Percentiles rank a stretch among this genome's conserved stretches.
Evolutionary conservation across 441 rosid species (phyloP).

Genomic region (Omphalea diandra): DNA sequence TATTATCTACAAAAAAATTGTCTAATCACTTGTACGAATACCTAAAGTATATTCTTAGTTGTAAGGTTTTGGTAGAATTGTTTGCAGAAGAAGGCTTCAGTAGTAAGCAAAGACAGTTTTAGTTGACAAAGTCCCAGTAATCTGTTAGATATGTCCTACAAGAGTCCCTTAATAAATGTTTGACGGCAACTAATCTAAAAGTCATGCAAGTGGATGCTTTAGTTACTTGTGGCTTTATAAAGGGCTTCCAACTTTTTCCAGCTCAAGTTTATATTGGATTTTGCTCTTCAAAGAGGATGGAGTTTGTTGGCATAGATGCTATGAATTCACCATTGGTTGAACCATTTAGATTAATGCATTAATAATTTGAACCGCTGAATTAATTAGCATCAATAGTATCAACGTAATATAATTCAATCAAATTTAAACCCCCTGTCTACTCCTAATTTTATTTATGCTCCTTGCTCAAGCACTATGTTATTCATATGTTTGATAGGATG

Average conservation of each 20-base stretch:
- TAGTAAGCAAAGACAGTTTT: neutral
- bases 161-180: neutral
- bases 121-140: neutral
- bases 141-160: neutral
- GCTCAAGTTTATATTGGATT: neutral
- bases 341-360: neutral
- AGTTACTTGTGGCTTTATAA: neutral
- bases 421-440: neutral
- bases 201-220: neutral
- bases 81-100: neutral
- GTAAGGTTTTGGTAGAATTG: neutral
- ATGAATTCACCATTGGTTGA: neutral
- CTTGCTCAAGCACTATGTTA: constrained; percentile 5
- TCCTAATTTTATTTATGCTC: neutral
- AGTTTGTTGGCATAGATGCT: neutral
- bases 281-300: neutral
- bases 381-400: neutral
- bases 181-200: neutral
- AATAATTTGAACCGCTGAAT: neutral
- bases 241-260: neutral
- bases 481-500: neutral
- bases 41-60: neutral
- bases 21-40: neutral
- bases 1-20: neutral
- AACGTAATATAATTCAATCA: neutral